These are phyloP conservation scores for Aphanomyces euteiches DNA, from an alignment of 352 stramenopile genomes.

Conservation along the genomic window DNA sequence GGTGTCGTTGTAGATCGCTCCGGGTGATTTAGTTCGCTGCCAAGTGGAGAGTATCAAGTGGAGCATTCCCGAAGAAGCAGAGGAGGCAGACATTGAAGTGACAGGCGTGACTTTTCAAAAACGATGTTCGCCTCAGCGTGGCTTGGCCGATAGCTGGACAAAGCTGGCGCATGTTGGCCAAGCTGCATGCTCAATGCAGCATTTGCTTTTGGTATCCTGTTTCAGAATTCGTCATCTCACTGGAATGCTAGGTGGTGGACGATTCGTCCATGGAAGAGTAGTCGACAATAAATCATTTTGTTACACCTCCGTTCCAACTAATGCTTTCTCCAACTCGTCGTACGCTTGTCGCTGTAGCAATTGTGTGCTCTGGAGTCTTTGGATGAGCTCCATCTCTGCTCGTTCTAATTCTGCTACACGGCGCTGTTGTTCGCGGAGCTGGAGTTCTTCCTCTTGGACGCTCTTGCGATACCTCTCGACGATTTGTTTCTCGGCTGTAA, in stretches of 20 bases:
- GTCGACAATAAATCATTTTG: neutral
- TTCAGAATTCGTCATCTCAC: neutral
- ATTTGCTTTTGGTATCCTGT: conserved; percentile 15
- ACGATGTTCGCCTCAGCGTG: conserved; percentile 74
- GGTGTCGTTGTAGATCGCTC: conserved; percentile 3
- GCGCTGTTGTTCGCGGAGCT: conserved; percentile 50
- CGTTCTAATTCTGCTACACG: conserved; percentile 65
- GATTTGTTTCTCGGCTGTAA: conserved; percentile 28
- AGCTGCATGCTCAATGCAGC: conserved; percentile 2
- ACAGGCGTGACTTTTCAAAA: conserved; percentile 59
- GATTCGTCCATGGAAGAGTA: neutral
- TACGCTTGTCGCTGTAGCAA: conserved; percentile 71
- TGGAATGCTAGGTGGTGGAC: neutral
- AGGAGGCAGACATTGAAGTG: conserved; percentile 47
- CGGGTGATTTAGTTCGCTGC: conserved; percentile 80
- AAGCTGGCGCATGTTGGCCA: conserved; percentile 47
- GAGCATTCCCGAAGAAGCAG: conserved; percentile 30
- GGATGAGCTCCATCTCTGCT: conserved; percentile 56
- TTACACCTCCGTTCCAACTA: conserved; percentile 43
- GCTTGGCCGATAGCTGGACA: conserved; percentile 83
- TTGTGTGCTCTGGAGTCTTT: conserved; percentile 65
- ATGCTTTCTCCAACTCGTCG: conserved; percentile 59
- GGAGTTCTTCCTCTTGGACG: conserved; percentile 47
- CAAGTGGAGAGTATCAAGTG: conserved; percentile 60
- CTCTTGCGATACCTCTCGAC: conserved; percentile 28